A percentile compares a stretch with the other conserved stretches of the same genome.
These are phyloP conservation scores for Knoxdaviesia proteae DNA, from an alignment of 2,329 filamentous ascomycete species.

Conservation along the genomic window DNA sequence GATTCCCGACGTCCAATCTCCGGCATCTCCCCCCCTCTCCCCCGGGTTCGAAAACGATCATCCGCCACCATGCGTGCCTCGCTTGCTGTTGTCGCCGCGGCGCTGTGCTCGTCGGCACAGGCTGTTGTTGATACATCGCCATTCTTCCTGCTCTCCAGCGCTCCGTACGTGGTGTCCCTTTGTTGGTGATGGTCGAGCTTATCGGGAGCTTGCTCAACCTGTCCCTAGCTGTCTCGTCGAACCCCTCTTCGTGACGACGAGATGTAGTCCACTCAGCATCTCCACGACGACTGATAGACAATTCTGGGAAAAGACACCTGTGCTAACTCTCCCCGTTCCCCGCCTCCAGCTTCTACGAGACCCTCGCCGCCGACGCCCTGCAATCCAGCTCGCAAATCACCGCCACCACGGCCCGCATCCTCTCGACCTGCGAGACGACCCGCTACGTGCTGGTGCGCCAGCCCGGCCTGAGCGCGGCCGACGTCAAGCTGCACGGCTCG, in stretches of 20 bases:
- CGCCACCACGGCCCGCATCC: slow-evolving; percentile 22
- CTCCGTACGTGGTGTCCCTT: slow-evolving; percentile 37
- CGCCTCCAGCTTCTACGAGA: slow-evolving; percentile 13
- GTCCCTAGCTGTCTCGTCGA: too few species aligned
- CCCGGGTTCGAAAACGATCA: too few species aligned
- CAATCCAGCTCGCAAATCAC: slow-evolving; percentile 26
- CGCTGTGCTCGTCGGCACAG: slow-evolving; percentile 34
- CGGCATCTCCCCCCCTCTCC: too few species aligned
- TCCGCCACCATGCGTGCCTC: slow-evolving; percentile 31
- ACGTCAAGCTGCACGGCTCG: too few species aligned
- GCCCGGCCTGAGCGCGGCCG: slow-evolving; percentile 15
- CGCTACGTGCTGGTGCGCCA: slow-evolving; percentile 64
- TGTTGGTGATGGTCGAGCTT: background rate
- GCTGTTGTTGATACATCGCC: slow-evolving; percentile 78
- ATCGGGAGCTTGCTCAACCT: too few species aligned
- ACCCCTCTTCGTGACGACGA: too few species aligned
- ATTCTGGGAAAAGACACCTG: background rate
- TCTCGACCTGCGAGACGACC: slow-evolving; percentile 49
- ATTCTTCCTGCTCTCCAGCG: slow-evolving; percentile 71
- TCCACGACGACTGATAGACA: too few species aligned
- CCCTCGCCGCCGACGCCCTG: slow-evolving; percentile 14
- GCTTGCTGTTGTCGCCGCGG: slow-evolving; percentile 26
- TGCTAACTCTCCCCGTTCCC: slow-evolving; percentile 9
- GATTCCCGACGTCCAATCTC: too few species aligned
- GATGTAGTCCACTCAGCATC: too few species aligned